Percentiles rank a stretch among this genome's conserved stretches.
phyloP scores from a whole-genome alignment of 2,329 filamentous ascomycete species.

The Hortaea sp. region DNA sequence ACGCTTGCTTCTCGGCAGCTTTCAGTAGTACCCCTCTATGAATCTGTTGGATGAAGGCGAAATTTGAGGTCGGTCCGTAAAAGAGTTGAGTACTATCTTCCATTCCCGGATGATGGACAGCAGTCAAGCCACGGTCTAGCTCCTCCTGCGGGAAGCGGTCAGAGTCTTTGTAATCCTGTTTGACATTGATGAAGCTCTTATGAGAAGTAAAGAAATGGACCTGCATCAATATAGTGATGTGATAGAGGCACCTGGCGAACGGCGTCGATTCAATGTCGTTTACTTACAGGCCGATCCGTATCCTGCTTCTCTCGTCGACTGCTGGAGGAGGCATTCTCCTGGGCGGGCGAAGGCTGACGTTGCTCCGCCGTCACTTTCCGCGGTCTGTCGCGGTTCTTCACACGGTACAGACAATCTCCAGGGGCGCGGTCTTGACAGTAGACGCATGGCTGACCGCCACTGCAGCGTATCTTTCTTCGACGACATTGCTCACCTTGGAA shows the following conservation, averaged over 20 bases:
- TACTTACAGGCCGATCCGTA: not conserved
- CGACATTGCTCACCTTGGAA: slow-evolving; percentile 4
- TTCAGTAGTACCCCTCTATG: slow-evolving; percentile 16
- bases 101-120: slow-evolving; percentile 1
- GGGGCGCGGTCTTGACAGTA: slow-evolving; percentile 1
- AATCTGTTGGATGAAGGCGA: slow-evolving; percentile 24
- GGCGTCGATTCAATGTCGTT: not conserved
- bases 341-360: not conserved
- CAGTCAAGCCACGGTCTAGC: slow-evolving; percentile 5
- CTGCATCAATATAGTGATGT: too few species aligned
- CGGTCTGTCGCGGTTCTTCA: slow-evolving; percentile 1
- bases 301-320: not conserved
- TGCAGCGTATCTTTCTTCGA: slow-evolving; percentile 5
- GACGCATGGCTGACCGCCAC: slow-evolving; percentile 4
- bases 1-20: not conserved
- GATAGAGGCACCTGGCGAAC: not conserved
- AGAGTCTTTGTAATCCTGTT: too few species aligned
- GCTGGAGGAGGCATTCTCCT: not conserved
- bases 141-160: not conserved
- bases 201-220: too few species aligned
- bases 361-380: not conserved
- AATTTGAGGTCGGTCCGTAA: slow-evolving; percentile 22
- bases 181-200: too few species aligned
- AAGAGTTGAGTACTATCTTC: slow-evolving; percentile 13
- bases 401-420: slow-evolving; percentile 3